Base-by-base conservation (phyloP, 2,329 filamentous ascomycete genomes). In the Aureobasidium sp. region DNA sequence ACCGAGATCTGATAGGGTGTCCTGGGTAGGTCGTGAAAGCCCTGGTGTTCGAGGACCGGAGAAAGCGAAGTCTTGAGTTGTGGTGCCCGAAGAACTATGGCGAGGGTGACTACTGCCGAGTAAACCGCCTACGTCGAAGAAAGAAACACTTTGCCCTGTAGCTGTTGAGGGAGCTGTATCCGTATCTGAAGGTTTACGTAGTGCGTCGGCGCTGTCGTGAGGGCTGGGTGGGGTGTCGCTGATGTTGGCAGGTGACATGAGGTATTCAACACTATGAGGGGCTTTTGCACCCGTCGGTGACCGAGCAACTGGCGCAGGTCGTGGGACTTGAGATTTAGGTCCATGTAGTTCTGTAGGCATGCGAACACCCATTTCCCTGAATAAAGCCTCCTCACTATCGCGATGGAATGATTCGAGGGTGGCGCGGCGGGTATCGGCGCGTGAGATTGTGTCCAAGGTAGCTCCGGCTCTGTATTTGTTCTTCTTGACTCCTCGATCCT, bases 361-460 rank as follows among this genome's bases (percentile, higher is more conserved):
- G 13, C 88, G 83, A 42, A 93, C 84, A 8, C 93, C 92, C 3
- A 96, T 69, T 63, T 87, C 89, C 55, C 88, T 81, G 5, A 95
- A 91, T 1, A 97, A 82, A 71, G 97, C 91, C 70, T 95, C 91
- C 68, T 97, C 93, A 67, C 91, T 96, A 45, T 90, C 91, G 86
- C 89, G 93, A 29, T 59, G 57, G 61, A 89, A 84, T 7, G 58
- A 55, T 77, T 81, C 64, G 80, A 77, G 64, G 73, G 89, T 91
- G 44, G 85, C 84, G 47, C 82, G 81, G 3, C 82, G 76, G 11
- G 80, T 76, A 1, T 86, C 85, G n/a, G 80, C 80, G 64, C 84
- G 82, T 59, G 79, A 77, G 61, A 78, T 75, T 61, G 76, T 77
- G 65, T 84, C 81, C 42, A 74, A 77, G 3, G 79, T 76, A 16